Evolutionary conservation across 169 alveolate species (phyloP), one percentile per base, ranked within the genome.

Genomic region (Eimeria necatrix): DNA sequence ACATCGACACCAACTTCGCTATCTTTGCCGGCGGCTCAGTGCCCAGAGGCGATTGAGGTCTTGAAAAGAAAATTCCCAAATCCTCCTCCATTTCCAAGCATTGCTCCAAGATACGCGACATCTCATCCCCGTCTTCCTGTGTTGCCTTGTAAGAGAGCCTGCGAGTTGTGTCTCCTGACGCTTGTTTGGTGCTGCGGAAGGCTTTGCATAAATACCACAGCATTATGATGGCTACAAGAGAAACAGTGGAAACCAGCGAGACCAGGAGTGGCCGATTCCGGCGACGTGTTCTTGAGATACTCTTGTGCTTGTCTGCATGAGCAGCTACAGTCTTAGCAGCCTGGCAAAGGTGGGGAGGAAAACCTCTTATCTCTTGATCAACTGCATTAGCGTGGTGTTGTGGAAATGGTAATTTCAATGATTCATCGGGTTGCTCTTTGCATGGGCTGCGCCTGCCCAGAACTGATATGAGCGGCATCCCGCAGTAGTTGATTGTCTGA

Each of bases 41-140:
- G 12, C 4, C 22, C 46, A 46, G 1, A 5, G 20, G 46, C 49
- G 64, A 18, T 16, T 20, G 8, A 16, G 61, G 64, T n/a, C 86
- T 20, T 49, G 6, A 48, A 1, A 4, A 12, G 48, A 48, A 5
- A 76, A 76, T 5, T 9, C 86, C 86, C 41, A 48, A 41, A 7
- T 76, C 86, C 22, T 6, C 48, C 48, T 76, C 86, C 86, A 76
- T 8, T 9, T 14, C 49, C 86, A 76, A 12, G 48, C 86, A 76
- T 2, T n/a, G 48, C 51, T 76, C 86, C 7, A 76, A 0, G 60
- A 76, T n/a, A n/a, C 41, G 41, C 14, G 3, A 71, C 24, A 24
- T 16, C 12, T 24, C 81, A 71, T 1, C n/a, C 0, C 14, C 53
- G 22, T 71, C 53, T 2, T 3, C 86, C 46, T 6, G 22, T 18